Evolutionary conservation across 768 basidiomycete genomes (phyloP).

Genomic region (Dioszegia crocea): DNA sequence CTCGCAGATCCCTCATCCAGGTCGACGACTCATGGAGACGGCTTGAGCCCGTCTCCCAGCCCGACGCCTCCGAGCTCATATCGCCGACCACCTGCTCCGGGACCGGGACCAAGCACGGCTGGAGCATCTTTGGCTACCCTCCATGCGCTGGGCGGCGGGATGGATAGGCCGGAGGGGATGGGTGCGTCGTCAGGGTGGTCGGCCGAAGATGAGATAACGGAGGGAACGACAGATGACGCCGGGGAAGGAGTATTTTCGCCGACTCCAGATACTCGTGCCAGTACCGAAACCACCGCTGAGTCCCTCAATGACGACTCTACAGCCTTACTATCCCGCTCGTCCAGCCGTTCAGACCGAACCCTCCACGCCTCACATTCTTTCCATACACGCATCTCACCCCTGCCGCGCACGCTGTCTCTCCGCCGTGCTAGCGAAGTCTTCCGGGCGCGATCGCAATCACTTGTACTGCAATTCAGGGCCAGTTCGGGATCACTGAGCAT

Average conservation of each 20-base stretch:
- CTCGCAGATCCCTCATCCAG: no score
- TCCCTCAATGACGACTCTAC: constrained; percentile 4
- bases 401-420: neutral
- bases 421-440: neutral
- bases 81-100: neutral
- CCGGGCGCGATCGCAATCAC: neutral
- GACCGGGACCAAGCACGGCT: constrained; percentile 3
- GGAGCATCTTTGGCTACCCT: neutral
- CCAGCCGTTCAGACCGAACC: neutral
- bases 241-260: neutral
- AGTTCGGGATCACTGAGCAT: neutral
- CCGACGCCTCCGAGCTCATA: constrained; percentile 1
- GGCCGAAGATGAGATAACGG: no score
- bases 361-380: neutral
- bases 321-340: constrained; percentile 1
- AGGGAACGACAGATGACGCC: no score
- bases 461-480: neutral
- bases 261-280: neutral
- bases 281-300: neutral
- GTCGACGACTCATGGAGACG: neutral
- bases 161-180: no score
- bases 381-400: neutral
- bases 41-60: neutral
- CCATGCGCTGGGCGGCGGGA: neutral
- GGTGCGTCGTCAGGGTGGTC: no score